phyloP scores from a whole-genome alignment of 768 basidiomycete genomes.

The Coprinopsis strossmayeri region DNA sequence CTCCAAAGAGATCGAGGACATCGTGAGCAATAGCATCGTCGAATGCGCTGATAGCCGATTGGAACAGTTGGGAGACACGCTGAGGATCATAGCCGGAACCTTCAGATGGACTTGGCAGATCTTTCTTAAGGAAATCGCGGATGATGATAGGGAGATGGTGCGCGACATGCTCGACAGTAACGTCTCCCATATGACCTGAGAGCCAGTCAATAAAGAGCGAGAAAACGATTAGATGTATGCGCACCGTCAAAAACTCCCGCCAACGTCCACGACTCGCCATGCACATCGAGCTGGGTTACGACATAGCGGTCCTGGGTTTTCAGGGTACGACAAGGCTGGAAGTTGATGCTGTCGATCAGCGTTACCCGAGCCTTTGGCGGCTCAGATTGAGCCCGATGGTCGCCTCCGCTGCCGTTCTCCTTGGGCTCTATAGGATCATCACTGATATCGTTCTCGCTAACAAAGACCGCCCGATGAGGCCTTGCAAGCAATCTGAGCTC shows the following conservation, averaged over 20 bases:
- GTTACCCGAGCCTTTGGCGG: conserved; percentile 10
- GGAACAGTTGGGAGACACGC: conserved; percentile 49
- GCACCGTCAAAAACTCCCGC: conserved; percentile 67
- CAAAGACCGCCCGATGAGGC: conserved; percentile 28
- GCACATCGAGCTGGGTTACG: conserved; percentile 48
- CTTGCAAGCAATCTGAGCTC: conserved; percentile 44
- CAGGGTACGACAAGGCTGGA: conserved; percentile 52
- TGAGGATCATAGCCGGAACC: conserved; percentile 23
- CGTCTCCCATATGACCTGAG: conserved; percentile 61
- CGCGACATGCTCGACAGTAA: conserved; percentile 63
- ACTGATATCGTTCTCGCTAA: conserved; percentile 14
- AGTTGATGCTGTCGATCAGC: conserved; percentile 53
- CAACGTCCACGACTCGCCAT: conserved; percentile 54
- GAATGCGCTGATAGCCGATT: conserved; percentile 51
- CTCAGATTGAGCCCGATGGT: no score
- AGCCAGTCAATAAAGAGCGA: not conserved
- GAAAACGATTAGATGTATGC: conserved; percentile 14
- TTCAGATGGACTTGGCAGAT: conserved; percentile 19
- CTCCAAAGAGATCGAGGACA: conserved; percentile 56
- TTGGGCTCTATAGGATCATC: not conserved
- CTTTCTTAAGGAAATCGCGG: conserved; percentile 45
- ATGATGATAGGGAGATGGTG: conserved; percentile 65
- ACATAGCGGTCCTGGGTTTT: conserved; percentile 62
- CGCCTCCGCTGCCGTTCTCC: no score
- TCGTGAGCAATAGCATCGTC: conserved; percentile 65